Evolutionary conservation across 2,329 filamentous ascomycete genomes (phyloP), one percentile per base, ranked within the genome.

Genomic region (Byssochlamys sp.): DNA sequence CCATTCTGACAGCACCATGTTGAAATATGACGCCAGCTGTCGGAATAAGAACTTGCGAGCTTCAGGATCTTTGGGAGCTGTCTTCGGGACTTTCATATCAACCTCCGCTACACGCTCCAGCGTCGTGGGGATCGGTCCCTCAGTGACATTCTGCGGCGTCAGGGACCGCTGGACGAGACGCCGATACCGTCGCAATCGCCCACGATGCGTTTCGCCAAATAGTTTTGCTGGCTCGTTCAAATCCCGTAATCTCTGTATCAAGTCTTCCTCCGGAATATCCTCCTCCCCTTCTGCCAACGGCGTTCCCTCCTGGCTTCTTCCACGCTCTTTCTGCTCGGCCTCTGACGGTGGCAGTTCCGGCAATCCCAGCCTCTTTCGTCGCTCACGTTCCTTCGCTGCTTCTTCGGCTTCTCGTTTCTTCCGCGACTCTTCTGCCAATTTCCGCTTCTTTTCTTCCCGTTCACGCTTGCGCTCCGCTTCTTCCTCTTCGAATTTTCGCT

Each of bases 21-120:
- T 95, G 77, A 99, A 97, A 78, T 96, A 99, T 53, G 89, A 94
- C 24, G 89, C 89, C 57, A 99, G 80, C 73, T 99, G 92, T 10
- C 92, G 82, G 76, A 88, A 92, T 48, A 99, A 77, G 73, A 88
- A 91, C 51, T 81, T 77, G 52, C 85, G 83, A 0, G 79, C 88
- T 48, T 85, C 83, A 24, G 77, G 77, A 64, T 91, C 88, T 65
- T 81, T 79, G 1, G 83, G 82, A 9, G 89, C 75, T 50, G 77
- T 79, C 14, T 80, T 78, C 1, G 84, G 77, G 26, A 97, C 84
- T 72, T 91, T 92, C 90, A 96, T 96, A 64, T 95, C 86, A 70
- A 85, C 85, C 74, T 95, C 91, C 6, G 88, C 84, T 1, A 97
- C 86, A 0, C 90, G 83, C 67, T 84, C 80, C 58, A 97, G 76